Evolutionary conservation across 306 rosid species (phyloP).

Genomic region (Citrullus amarus): DNA sequence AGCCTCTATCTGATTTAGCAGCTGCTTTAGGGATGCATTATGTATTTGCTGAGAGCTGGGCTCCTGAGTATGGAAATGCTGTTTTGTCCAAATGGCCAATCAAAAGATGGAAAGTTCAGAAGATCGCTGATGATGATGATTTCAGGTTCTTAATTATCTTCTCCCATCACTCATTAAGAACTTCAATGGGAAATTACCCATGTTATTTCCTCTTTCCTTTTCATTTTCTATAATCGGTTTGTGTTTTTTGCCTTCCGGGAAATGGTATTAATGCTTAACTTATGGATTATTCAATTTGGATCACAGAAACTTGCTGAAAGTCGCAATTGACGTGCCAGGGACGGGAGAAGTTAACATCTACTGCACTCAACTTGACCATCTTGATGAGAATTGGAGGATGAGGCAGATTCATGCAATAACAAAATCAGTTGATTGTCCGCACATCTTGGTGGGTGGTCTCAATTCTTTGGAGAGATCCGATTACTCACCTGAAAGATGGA

Average conservation of each 20-base stretch:
- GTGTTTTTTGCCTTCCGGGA: background rate
- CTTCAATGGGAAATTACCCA: background rate
- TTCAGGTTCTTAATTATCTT: constrained; percentile 41
- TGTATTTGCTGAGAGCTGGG: constrained; percentile 95
- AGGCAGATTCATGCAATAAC: constrained; percentile 62
- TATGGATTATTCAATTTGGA: background rate
- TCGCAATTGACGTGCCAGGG: constrained; percentile 70
- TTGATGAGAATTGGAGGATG: constrained; percentile 92
- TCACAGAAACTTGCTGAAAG: constrained; percentile 67
- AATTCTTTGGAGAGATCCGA: constrained; percentile 57
- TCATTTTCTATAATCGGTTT: background rate
- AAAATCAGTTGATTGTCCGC: constrained; percentile 54
- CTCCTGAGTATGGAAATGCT: constrained; percentile 88
- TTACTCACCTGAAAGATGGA: constrained; percentile 70
- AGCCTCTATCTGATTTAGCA: constrained; percentile 78
- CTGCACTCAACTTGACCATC: constrained; percentile 83
- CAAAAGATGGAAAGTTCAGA: constrained; percentile 67
- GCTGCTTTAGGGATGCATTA: constrained; percentile 72
- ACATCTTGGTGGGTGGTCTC: constrained; percentile 71
- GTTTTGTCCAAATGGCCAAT: constrained; percentile 84
- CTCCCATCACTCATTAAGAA: background rate
- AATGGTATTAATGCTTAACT: background rate
- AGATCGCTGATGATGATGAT: constrained; percentile 79
- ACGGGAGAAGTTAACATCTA: constrained; percentile 63
- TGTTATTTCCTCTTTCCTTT: background rate